Evolutionary conservation across 345 rosid species (phyloP).

Genomic region (Camelina laxa): DNA sequence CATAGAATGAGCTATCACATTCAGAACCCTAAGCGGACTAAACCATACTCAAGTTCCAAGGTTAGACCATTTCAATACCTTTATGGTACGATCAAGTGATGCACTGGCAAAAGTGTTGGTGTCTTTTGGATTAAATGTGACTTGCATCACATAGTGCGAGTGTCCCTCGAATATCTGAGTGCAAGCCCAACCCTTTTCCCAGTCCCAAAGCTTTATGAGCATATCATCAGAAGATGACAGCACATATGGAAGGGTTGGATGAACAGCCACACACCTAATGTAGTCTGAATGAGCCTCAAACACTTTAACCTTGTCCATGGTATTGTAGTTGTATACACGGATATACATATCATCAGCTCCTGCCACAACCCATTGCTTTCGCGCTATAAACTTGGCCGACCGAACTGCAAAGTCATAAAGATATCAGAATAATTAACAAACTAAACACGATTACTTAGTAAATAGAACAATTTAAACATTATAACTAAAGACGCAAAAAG

Average conservation of each 20-base stretch:
- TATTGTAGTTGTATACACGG: slow-evolving; percentile 91
- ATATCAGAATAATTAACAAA: slow-evolving; percentile 24
- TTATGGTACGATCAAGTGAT: slow-evolving; percentile 91
- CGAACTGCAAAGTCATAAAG: slow-evolving; percentile 63
- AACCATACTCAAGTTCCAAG: slow-evolving; percentile 21
- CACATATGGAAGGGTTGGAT: slow-evolving; percentile 91
- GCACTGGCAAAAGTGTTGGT: slow-evolving; percentile 97
- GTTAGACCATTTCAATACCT: slow-evolving; percentile 52
- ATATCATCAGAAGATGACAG: slow-evolving; percentile 97
- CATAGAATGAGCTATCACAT: slow-evolving; percentile 19
- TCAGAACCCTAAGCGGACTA: slow-evolving; percentile 15
- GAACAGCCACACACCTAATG: slow-evolving; percentile 93
- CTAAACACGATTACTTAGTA: neutral
- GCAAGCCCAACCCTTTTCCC: slow-evolving; percentile 98
- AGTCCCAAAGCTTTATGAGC: slow-evolving; percentile 99
- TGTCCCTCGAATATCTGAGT: slow-evolving; percentile 98
- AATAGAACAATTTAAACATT: neutral
- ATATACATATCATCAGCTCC: slow-evolving; percentile 94
- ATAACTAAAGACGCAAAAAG: neutral
- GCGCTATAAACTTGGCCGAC: slow-evolving; percentile 87
- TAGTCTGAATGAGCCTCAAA: slow-evolving; percentile 97
- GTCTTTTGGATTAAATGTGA: slow-evolving; percentile 88
- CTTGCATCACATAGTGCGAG: slow-evolving; percentile 99
- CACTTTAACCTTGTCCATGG: slow-evolving; percentile 89
- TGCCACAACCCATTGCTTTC: slow-evolving; percentile 94